A percentile compares a stretch with the other conserved stretches of the same genome.
phyloP scores from a whole-genome alignment of 2,329 filamentous ascomycete species.

The Epicoccum nigrum region DNA sequence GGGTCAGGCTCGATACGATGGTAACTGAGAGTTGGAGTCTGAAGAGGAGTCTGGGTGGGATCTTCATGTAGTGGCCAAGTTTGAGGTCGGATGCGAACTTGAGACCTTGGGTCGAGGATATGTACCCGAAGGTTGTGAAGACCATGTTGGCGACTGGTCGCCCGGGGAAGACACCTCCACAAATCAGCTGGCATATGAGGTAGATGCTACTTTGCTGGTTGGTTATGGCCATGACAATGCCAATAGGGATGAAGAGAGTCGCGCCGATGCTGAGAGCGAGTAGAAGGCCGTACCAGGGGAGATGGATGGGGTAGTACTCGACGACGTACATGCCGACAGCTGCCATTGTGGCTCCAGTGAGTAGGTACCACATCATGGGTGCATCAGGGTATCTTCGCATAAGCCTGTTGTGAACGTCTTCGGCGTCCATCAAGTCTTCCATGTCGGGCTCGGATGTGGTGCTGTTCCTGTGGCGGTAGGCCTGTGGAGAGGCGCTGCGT shows the following conservation, averaged over 20 bases:
- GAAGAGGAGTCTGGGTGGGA: conserved; percentile 79
- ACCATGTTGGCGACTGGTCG: conserved; percentile 92
- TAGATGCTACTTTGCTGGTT: conserved; percentile 89
- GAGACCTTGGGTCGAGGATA: conserved; percentile 85
- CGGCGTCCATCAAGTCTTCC: conserved; percentile 66
- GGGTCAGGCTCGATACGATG: conserved; percentile 76
- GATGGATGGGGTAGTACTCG: conserved; percentile 76
- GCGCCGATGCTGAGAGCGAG: conserved; percentile 79
- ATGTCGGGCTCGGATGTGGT: conserved; percentile 46
- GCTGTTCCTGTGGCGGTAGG: conserved; percentile 31
- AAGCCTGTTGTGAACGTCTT: conserved; percentile 83
- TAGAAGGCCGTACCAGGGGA: conserved; percentile 86
- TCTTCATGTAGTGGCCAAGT: conserved; percentile 87
- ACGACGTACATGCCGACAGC: conserved; percentile 82
- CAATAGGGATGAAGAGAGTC: conserved; percentile 86
- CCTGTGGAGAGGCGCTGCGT: conserved; percentile 26
- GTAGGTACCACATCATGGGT: conserved; percentile 79
- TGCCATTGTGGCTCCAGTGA: conserved; percentile 77
- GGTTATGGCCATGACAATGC: conserved; percentile 91
- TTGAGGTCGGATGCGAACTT: conserved; percentile 90
- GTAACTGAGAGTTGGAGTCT: conserved; percentile 79
- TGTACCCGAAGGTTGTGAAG: conserved; percentile 89
- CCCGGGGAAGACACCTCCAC: conserved; percentile 80
- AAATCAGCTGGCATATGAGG: conserved; percentile 84
- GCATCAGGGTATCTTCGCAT: conserved; percentile 85